Evolutionary conservation across 2,329 filamentous ascomycete genomes (phyloP), one percentile per base, ranked within the genome.

Genomic region (Phialocephala sp.): DNA sequence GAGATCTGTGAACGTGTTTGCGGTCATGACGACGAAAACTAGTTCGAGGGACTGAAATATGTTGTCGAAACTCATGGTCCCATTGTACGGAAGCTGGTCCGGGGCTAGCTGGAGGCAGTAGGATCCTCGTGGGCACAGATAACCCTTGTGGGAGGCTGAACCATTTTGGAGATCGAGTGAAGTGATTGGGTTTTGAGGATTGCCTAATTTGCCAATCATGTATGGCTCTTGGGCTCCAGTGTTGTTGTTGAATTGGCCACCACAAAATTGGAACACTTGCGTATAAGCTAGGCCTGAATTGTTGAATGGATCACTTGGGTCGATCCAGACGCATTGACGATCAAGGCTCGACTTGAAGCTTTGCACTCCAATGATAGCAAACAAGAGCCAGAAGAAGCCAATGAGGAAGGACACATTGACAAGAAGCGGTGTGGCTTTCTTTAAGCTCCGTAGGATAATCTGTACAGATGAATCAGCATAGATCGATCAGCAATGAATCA

Each of bases 11-110:
- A 96, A 99, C 0, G 95, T 99, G 77, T 99, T 99, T 58, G 93
- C 94, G 73, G 93, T 97, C 92, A 99, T 99, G 75, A 99, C 90
- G 60, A 99, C 93, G 75, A 99, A 99, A 1, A 99, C 94, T 65
- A 98, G 83, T 79, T 99, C 93, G 60, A 98, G 80, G 0, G 94
- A 97, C 69, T 98, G 89, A 36, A 92, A 80, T 47, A 99, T 96
- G 76, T 98, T 94, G 81, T 99, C 95, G 75, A 98, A 99, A 77
- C 90, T 96, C 73, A 97, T 86, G 0, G 95, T 99, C 60, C 87
- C 88, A 72, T 92, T 92, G 77, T 87, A 93, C 0, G 95, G 95
- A 73, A 74, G 73, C 36, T 69, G 60, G 11, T 70, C 24, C 91
- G 67, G 97, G 1, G 80, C 75, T 66, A 89, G 87, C 78, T 97